Evolutionary conservation across 2,329 filamentous ascomycete genomes (phyloP).

Genomic region (Coleophoma cylindrospora): DNA sequence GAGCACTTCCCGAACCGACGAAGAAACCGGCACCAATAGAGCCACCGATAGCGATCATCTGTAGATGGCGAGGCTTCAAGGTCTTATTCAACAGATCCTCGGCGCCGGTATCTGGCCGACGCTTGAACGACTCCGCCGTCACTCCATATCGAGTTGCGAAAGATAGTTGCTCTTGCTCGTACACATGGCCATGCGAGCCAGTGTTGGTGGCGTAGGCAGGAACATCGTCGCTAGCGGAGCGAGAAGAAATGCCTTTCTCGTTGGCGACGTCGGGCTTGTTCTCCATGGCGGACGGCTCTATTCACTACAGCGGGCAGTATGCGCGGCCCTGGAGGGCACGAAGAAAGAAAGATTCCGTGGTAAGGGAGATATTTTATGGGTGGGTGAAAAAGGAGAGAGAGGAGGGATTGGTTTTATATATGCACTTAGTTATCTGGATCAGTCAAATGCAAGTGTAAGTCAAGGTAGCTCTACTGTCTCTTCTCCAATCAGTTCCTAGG

Average conservation of each 20-base stretch:
- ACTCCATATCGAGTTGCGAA: constrained; percentile 34
- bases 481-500: not conserved
- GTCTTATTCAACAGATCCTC: constrained; percentile 61
- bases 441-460: not conserved
- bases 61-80: constrained; percentile 77
- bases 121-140: constrained; percentile 32
- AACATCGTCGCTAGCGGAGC: not conserved
- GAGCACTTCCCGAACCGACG: constrained; percentile 70
- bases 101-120: constrained; percentile 18
- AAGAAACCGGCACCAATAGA: constrained; percentile 88
- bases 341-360: not conserved
- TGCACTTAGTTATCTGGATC: not conserved
- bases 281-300: not conserved
- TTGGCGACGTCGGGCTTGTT: not conserved
- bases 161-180: constrained; percentile 19
- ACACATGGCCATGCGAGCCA: not conserved
- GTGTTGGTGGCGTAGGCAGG: constrained; percentile 1
- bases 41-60: constrained; percentile 96
- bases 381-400: not conserved
- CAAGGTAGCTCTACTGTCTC: not conserved
- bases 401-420: not conserved
- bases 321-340: not conserved
- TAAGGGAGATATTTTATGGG: not conserved
- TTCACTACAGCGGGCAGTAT: not conserved
- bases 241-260: not conserved